Evolutionary conservation across 768 basidiomycete species (phyloP).

Genomic region (Termitomyces eurrhizus): DNA sequence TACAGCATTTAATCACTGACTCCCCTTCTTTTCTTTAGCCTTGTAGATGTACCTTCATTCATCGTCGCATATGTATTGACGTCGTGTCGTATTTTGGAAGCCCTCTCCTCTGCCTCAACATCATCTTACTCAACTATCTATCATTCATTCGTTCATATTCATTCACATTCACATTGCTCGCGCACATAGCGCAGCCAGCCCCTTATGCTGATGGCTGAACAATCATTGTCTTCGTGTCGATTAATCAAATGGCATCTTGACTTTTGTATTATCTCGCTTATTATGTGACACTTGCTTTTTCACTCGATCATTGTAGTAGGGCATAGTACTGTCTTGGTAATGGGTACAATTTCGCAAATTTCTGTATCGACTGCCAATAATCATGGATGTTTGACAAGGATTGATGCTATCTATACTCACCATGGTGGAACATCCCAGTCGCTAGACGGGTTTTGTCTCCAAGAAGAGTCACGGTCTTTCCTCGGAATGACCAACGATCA

Average conservation of each 20-base stretch:
- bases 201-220: not conserved
- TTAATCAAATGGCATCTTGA: not conserved
- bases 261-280: not conserved
- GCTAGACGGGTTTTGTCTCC: too few relatives aligned
- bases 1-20: not conserved
- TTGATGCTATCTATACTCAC: too few relatives aligned
- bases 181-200: not conserved
- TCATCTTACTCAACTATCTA: not conserved
- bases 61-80: not conserved
- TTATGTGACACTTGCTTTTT: too few relatives aligned
- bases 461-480: too few relatives aligned
- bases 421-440: too few relatives aligned
- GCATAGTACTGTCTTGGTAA: not conserved
- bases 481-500: too few relatives aligned
- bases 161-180: not conserved
- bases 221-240: not conserved
- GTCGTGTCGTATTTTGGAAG: not conserved
- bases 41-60: not conserved
- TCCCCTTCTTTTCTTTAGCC: not conserved
- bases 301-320: not conserved
- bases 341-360: not conserved
- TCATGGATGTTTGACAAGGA: too few relatives aligned
- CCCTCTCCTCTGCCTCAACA: not conserved
- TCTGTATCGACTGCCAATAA: too few relatives aligned
- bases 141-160: not conserved